Base-by-base conservation (phyloP, 2,329 filamentous ascomycete genomes). In the Venturiaceae sp. region DNA sequence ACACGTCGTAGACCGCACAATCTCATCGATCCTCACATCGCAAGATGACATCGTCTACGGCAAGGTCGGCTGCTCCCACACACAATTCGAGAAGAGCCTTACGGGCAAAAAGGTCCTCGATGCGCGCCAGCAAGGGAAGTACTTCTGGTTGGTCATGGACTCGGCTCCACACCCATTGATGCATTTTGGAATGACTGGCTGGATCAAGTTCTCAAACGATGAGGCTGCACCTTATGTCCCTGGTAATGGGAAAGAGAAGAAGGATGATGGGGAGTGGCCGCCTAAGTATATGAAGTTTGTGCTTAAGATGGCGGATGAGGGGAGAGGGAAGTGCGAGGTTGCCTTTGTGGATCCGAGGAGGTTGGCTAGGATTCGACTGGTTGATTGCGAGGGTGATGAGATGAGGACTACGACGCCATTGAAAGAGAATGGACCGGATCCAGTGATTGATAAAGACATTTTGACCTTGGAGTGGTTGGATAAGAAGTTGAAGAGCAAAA, bases 391-490 rank as follows among this genome's bases (percentile, higher is more conserved):
- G 3, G 92, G 82, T 0, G 80, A 83, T 2, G 79, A 89, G 34
- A 95, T 97, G 65, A 79, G 92, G 57, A 81, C 87, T 21, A 75
- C 86, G 60, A 85, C 84, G 0, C 94, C 94, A 0, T 77, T 99
- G 2, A 87, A 88, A 36, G 90, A 96, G 69, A 96, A 97, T 67
- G 94, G 94, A 0, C 92, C 94, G 0, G 94, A 99, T 73, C 94
- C 94, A 0, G 87, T 97, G 0, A 78, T 90, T 1, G 92, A 97
- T 68, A 83, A 83, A 61, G 84, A 91, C 47, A 72, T 84, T 1
- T 82, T 97, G 62, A 95, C 90, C 0, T 80, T 87, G 58, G 80
- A 83, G 0, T 97, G 89, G 80, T 72, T 99, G 19, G 74, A 71
- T n/a, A 72, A 78, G 58, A 88, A 90, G 70, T 78, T 96, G 75